Percentiles rank a stretch among this genome's conserved stretches.
Evolutionary conservation across 2,329 filamentous ascomycete genomes (phyloP).

Genomic region (Calycina herbarum): DNA sequence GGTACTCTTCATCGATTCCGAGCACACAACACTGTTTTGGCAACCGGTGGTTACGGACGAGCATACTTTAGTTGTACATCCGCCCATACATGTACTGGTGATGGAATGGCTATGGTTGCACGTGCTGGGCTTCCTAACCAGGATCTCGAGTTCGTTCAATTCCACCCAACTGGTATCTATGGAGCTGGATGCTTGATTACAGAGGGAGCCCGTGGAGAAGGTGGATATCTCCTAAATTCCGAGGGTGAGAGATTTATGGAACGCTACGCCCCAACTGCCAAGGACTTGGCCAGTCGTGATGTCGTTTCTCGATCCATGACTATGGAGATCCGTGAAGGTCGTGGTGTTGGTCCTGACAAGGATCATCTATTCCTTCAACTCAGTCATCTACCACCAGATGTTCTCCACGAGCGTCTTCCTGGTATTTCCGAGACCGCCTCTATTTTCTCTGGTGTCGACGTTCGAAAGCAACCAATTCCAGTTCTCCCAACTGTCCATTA

Average conservation of each 20-base stretch:
- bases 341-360: constrained; percentile 94
- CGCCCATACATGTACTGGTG: constrained; percentile 97
- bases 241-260: constrained; percentile 99
- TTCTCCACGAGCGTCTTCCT: constrained; percentile 93
- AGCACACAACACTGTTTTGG: constrained; percentile 93
- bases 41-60: constrained; percentile 95
- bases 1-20: constrained; percentile 96
- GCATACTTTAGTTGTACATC: constrained; percentile 98
- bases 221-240: constrained; percentile 95
- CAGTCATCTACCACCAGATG: constrained; percentile 87
- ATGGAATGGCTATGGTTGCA: constrained; percentile 99
- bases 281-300: constrained; percentile 94
- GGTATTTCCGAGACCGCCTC: constrained; percentile 98
- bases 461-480: constrained; percentile 94
- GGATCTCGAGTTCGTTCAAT: constrained; percentile 99
- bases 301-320: constrained; percentile 98
- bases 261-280: constrained; percentile 94
- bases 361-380: constrained; percentile 99
- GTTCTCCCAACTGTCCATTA: constrained; percentile 97
- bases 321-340: constrained; percentile 94
- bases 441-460: constrained; percentile 96
- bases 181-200: constrained; percentile 97
- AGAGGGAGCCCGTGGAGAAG: constrained; percentile 95
- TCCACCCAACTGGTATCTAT: constrained; percentile 99
- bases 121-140: constrained; percentile 97